Percentiles rank a stretch among this genome's conserved stretches.
phyloP scores from a whole-genome alignment of 2,329 filamentous ascomycete species.

The Ascochyta fabae region DNA sequence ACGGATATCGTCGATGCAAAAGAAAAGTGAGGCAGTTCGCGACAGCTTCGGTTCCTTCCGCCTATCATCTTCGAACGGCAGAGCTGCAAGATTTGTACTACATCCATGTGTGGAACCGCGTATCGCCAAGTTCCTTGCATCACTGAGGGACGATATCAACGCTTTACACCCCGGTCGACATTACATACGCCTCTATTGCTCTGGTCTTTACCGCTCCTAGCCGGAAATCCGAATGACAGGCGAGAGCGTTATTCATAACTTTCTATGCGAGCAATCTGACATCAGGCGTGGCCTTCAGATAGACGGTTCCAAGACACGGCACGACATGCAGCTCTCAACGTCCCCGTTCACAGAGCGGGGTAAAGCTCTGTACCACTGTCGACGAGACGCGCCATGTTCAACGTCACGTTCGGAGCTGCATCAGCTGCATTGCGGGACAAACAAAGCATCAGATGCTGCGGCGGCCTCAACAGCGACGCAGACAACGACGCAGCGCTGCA shows the following conservation, averaged over 20 bases:
- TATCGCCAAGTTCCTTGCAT: slow-evolving; percentile 22
- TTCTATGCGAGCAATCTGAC: neutral
- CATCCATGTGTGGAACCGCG: slow-evolving; percentile 10
- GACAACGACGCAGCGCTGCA: slow-evolving; percentile 3
- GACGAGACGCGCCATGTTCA: slow-evolving; percentile 8
- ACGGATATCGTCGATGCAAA: slow-evolving; percentile 9
- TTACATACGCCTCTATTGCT: neutral
- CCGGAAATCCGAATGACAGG: neutral
- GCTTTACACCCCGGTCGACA: slow-evolving; percentile 14
- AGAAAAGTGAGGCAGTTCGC: slow-evolving; percentile 15
- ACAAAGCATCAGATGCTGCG: slow-evolving; percentile 14
- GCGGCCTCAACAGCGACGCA: slow-evolving; percentile 9
- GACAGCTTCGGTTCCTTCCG: slow-evolving; percentile 6
- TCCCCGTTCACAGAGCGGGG: slow-evolving; percentile 15
- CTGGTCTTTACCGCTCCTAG: neutral
- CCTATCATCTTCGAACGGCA: slow-evolving; percentile 6
- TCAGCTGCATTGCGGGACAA: slow-evolving; percentile 15
- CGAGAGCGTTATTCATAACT: neutral
- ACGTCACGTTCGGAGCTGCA: slow-evolving; percentile 10
- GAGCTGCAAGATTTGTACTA: slow-evolving; percentile 19
- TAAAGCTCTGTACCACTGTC: slow-evolving; percentile 8
- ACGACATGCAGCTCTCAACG: neutral
- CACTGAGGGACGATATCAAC: slow-evolving; percentile 11
- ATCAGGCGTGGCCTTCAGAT: neutral
- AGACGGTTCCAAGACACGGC: neutral